Base-by-base conservation (phyloP, 495 filamentous ascomycete genomes). In the Wilcoxina mikolae region DNA sequence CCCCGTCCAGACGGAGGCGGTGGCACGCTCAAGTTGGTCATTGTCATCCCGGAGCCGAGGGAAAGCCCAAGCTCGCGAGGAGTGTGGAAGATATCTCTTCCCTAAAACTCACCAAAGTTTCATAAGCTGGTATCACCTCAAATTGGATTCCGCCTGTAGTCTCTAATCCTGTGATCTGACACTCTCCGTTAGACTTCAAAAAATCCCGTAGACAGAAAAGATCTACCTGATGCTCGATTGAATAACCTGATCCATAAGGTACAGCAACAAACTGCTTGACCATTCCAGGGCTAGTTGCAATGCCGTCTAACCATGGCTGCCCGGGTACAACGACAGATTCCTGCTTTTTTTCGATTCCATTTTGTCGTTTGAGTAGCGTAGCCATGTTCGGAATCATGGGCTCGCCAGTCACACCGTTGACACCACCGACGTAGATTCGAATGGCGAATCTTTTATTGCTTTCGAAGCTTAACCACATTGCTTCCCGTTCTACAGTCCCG, bases 251-350 rank as follows among this genome's bases (percentile, higher is more conserved):
- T 20, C 70, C 72, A 18, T 69, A 52, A 0, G 68, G 68, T 60
- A 72, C 69, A 3, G 72, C 68, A 3, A 74, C 71, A 56, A 74
- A 74, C 45, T 74, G 72, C 22, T 56, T 58, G n/a, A 69, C 70
- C 12, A 58, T 45, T 3, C 68, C 68, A 12, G 57, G 63, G 27
- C 50, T 59, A 12, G 43, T 58, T 10, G 57, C 68, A 22, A 75
- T 67, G 11, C 75, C 75, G 49, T 77, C 72, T 1, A 78, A 62
- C 73, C 72, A 75, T 4, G 24, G 57, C 57, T 76, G 74, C 0
- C 45, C 24, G 1, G 73, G 72, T 4, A 65, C 57, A 23, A 76
- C 70, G 3, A 76, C 41, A 46, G 76, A 77, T 47, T 77, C 73
- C 55, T 74, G 74, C 20, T 59, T 56, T 20, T 48, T 44, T 0